phyloP scores from a whole-genome alignment of 306 rosid species.

The Prunus davidiana region DNA sequence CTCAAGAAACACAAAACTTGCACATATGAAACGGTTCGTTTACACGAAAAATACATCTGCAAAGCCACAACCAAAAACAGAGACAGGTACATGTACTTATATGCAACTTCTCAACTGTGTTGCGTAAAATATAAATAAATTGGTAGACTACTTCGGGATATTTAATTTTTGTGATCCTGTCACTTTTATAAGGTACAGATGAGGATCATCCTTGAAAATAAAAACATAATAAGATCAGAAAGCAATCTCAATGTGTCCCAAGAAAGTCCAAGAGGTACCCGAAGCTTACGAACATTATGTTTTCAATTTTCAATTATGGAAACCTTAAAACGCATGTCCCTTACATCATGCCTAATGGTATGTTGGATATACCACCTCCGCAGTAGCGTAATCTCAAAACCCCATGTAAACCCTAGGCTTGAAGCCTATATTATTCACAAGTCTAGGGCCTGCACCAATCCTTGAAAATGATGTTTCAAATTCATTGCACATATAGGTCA shows the following conservation, averaged over 20 bases:
- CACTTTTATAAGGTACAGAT: background rate
- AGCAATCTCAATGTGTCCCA: background rate
- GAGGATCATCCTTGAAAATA: background rate
- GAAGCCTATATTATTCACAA: background rate
- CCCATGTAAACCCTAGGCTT: background rate
- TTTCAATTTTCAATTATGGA: background rate
- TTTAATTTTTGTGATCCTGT: background rate
- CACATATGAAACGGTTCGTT: background rate
- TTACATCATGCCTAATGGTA: background rate
- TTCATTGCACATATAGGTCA: background rate
- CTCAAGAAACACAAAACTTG: too few species aligned
- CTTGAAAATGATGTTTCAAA: background rate
- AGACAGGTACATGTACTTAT: background rate
- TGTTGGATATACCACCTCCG: background rate
- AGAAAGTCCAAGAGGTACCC: background rate
- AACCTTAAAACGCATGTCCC: background rate
- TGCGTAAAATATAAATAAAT: background rate
- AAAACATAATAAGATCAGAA: background rate
- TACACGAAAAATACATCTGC: background rate
- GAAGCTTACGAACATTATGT: background rate
- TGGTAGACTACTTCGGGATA: background rate
- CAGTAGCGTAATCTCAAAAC: background rate
- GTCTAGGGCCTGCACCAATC: background rate
- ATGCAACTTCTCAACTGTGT: background rate
- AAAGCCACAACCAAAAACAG: background rate